Evolutionary conservation across 1,284 basidiomycete species (phyloP).

Genomic region (Flammula alnicola): DNA sequence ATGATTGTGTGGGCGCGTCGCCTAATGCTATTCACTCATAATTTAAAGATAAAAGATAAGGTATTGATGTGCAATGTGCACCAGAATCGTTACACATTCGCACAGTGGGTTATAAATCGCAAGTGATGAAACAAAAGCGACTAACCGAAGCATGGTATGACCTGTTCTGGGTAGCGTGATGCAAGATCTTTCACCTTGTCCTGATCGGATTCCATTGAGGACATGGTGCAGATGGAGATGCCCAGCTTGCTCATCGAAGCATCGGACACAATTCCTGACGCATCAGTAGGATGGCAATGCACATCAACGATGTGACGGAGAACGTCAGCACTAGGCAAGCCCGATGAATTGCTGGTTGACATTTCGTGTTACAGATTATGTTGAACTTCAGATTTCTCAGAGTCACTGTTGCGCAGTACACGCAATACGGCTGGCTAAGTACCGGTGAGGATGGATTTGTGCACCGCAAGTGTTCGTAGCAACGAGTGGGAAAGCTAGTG

Average conservation of each 20-base stretch:
- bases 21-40: no score
- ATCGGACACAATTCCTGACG: constrained; percentile 31
- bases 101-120: no score
- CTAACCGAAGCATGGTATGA: constrained; percentile 76
- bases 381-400: no score
- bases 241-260: constrained; percentile 55
- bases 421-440: no score
- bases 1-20: no score
- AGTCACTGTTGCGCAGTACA: no score
- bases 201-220: constrained; percentile 67
- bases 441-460: no score
- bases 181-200: constrained; percentile 64
- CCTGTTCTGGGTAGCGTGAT: constrained; percentile 58
- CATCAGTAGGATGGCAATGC: constrained; percentile 83
- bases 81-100: no score
- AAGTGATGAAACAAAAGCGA: constrained; percentile 10
- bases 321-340: constrained; percentile 43
- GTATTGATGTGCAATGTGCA: no score
- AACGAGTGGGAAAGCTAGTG: no score
- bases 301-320: constrained; percentile 73
- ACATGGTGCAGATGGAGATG: constrained; percentile 78
- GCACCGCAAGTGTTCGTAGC: no score
- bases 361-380: constrained; percentile 6
- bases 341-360: constrained; percentile 3
- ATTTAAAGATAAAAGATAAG: no score